Conservation (phyloP, 1,284 basidiomycete genomes). For the Austroboletus niveus region DNA sequence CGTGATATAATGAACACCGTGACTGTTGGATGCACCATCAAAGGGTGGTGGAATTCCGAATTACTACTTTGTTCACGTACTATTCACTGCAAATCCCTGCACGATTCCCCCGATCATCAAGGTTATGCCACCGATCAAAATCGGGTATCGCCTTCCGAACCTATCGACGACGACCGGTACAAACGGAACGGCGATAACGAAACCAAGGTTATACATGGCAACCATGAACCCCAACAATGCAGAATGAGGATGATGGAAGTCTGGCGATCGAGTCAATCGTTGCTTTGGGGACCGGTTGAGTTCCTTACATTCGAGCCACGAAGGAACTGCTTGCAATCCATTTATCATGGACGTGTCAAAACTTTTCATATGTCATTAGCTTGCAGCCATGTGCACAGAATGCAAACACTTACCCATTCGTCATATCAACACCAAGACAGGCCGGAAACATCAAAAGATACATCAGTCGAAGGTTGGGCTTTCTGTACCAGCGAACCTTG, state of each 20-base stretch:
- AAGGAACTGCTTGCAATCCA: not conserved
- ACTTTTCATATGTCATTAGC: not conserved
- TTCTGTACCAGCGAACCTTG: not conserved
- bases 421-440: not conserved
- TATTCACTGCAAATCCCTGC: not conserved
- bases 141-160: not conserved
- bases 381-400: not conserved
- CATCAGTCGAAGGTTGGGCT: not conserved
- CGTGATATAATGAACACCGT: conserved; percentile 18
- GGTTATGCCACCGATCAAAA: not conserved
- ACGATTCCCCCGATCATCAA: not conserved
- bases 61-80: not conserved
- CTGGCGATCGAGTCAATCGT: not conserved
- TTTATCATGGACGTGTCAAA: not conserved
- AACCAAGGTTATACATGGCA: not conserved
- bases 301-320: not conserved
- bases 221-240: not conserved
- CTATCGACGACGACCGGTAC: not conserved
- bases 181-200: not conserved
- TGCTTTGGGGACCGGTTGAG: not conserved
- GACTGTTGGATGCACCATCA: not conserved
- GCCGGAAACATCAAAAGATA: not conserved
- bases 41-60: not conserved
- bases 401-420: not conserved
- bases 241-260: not conserved